Percentiles rank a stretch among this genome's conserved stretches.
phyloP scores from a whole-genome alignment of 306 rosid genomes.

The Mimosa bimucronata region DNA sequence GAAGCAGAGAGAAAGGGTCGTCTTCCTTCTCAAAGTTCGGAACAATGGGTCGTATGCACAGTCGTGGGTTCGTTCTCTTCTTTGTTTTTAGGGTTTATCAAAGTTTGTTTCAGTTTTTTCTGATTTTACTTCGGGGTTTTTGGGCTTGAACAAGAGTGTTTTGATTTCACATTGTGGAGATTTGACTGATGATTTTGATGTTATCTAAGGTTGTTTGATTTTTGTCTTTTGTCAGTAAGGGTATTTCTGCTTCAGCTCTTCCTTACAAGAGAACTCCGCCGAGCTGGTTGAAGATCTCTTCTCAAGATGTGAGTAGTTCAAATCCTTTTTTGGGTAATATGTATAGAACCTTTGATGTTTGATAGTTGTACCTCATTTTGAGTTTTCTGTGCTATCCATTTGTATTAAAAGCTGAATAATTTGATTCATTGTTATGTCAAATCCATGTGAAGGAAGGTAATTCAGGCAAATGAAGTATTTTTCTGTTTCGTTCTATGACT shows the following conservation, averaged over 20 bases:
- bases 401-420: neutral
- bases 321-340: neutral
- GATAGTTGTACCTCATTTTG: neutral
- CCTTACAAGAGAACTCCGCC: constrained; percentile 23
- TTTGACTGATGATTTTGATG: neutral
- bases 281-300: constrained; percentile 17
- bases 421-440: neutral
- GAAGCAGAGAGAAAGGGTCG: neutral
- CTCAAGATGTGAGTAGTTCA: neutral
- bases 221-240: neutral
- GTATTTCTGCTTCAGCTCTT: constrained; percentile 21
- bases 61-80: constrained; percentile 8
- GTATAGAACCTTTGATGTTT: neutral
- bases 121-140: neutral
- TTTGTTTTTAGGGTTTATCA: neutral
- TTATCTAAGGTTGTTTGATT: neutral
- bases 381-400: neutral
- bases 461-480: neutral
- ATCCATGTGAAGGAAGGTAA: neutral
- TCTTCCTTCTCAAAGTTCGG: neutral
- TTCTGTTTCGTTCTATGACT: neutral
- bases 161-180: neutral
- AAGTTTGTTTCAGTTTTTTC: neutral
- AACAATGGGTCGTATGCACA: constrained; percentile 25
- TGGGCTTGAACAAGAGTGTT: neutral